Evolutionary conservation across 2,329 filamentous ascomycete species (phyloP).

Genomic region (Curvularia hawaiiensis): DNA sequence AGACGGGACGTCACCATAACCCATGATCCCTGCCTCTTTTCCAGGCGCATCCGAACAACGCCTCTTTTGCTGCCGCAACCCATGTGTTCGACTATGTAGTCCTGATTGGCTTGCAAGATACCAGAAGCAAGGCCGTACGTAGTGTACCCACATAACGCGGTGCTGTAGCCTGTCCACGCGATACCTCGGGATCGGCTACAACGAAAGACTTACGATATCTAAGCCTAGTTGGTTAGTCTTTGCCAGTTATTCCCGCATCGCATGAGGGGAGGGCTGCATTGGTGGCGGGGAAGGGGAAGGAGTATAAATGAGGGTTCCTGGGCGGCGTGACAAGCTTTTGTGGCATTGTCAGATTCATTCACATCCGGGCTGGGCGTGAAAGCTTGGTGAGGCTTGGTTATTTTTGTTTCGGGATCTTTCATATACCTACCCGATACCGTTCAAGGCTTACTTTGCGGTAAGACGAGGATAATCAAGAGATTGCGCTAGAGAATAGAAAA

Average conservation of each 20-base stretch:
- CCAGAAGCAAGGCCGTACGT: neutral
- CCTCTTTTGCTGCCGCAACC: neutral
- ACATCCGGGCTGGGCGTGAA: neutral
- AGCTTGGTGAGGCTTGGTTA: neutral
- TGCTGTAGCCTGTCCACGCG: neutral
- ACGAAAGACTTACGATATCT: too few species aligned
- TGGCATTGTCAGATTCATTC: too few species aligned
- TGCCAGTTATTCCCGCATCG: neutral
- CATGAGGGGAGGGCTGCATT: neutral
- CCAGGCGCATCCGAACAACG: neutral
- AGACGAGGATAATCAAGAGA: neutral
- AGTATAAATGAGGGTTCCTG: neutral
- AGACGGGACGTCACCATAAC: neutral
- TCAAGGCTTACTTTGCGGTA: neutral
- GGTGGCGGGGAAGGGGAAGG: too few species aligned
- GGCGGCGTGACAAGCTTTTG: neutral
- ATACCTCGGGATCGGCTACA: too few species aligned
- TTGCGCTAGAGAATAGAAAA: neutral
- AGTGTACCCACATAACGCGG: neutral
- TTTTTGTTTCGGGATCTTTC: neutral
- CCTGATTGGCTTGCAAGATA: neutral
- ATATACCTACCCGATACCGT: too few species aligned
- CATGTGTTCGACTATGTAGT: neutral
- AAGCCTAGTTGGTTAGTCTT: neutral
- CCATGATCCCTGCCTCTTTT: neutral